phyloP scores from a whole-genome alignment of 345 rosid genomes.

The Raphanus sativus region DNA sequence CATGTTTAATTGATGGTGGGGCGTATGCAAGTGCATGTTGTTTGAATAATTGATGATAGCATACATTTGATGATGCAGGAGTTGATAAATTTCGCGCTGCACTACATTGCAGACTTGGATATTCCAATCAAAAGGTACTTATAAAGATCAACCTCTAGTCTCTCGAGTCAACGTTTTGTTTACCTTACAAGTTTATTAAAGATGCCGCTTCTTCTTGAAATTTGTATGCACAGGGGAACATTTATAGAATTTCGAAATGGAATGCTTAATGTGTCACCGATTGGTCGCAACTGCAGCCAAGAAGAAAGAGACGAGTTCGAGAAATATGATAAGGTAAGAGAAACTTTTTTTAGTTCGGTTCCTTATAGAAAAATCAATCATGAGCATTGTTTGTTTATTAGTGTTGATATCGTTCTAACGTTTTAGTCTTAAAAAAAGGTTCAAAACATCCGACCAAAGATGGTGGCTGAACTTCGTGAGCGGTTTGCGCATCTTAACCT shows the following conservation, averaged over 20 bases:
- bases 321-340: slow-evolving; percentile 81
- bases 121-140: slow-evolving; percentile 91
- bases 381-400: background rate
- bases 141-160: background rate
- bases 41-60: slow-evolving; percentile 7
- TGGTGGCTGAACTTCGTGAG: slow-evolving; percentile 82
- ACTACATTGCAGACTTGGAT: slow-evolving; percentile 93
- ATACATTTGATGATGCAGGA: slow-evolving; percentile 59
- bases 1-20: background rate
- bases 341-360: slow-evolving; percentile 2
- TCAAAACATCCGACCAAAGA: slow-evolving; percentile 77
- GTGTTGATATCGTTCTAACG: slow-evolving; percentile 3
- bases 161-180: background rate
- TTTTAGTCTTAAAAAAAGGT: slow-evolving; percentile 52
- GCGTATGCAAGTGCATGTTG: background rate
- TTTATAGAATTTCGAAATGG: slow-evolving; percentile 97
- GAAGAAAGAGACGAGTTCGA: slow-evolving; percentile 98
- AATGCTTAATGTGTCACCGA: slow-evolving; percentile 95
- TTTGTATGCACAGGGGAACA: slow-evolving; percentile 66
- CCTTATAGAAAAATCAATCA: background rate
- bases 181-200: background rate
- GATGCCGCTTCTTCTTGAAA: slow-evolving; percentile 5
- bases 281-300: slow-evolving; percentile 98
- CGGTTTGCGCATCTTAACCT: slow-evolving; percentile 88
- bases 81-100: slow-evolving; percentile 76